Evolutionary conservation across 2,329 filamentous ascomycete genomes (phyloP), one percentile per base, ranked within the genome.

Genomic region (Penicillium sp.): DNA sequence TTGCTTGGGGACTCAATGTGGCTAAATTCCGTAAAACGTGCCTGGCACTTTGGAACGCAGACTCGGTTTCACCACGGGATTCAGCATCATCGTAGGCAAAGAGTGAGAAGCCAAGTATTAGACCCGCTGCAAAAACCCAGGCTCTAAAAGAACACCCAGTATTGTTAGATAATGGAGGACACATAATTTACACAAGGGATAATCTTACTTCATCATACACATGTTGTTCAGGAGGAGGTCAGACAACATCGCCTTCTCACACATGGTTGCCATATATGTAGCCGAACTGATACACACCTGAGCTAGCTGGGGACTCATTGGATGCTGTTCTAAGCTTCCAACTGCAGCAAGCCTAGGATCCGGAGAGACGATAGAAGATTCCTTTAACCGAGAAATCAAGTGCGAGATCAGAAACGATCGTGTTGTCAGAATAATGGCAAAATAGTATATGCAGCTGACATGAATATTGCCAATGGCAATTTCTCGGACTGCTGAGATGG

Each of bases 361-460:
- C 51, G 64, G n/a, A 66, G 62, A 0, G 24, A 58, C 64, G 30
- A 55, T 64, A 50, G 50, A 69, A 51, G 45, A 73, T 47, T 47
- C 72, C 72, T 47, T 76, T 63, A 4, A 77, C 77, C 1, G 83
- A 66, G 3, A 75, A 72, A 58, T 58, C 46, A 58, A 30, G 45
- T 58, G 56, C 3, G 46, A 79, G 23, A 84, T 80, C 8, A 85
- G 65, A 26, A 84, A 79, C 0, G 81, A 82, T 1, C 82, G 72
- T 0, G 81, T 83, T 2, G 81, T 79, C 0, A 84, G 65, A 20
- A 82, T 84, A 0, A 84, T 79, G 0, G 81, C 79, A 55, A 84
- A 82, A 60, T 85, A 83, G 61, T 85, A 85, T 0, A 79, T 69
- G 56, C 81, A 84, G 0, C 81, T 79, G 5, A 85, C 76, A 55